These are phyloP conservation scores for Globisporangium cystogenes DNA, from an alignment of 352 stramenopile species.

Conservation along the genomic window DNA sequence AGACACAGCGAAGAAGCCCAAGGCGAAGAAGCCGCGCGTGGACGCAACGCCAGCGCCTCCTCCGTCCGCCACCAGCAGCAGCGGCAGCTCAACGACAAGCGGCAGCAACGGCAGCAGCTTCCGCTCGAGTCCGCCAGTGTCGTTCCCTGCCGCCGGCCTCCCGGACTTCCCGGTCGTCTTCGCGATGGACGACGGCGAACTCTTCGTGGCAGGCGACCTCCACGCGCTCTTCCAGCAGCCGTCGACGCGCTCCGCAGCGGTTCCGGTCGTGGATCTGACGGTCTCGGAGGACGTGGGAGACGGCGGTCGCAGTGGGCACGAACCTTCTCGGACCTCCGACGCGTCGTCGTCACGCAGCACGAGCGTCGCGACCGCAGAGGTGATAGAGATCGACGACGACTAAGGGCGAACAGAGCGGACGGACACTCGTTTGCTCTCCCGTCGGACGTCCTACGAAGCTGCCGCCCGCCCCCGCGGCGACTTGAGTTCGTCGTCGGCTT, in stretches of 20 bases:
- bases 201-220: constrained; percentile 44
- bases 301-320: not conserved
- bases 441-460: not conserved
- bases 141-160: not conserved
- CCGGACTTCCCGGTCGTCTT: constrained; percentile 21
- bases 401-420: too few species aligned
- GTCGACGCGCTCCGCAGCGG: not conserved
- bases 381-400: constrained; percentile 13
- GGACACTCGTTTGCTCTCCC: not conserved
- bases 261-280: constrained; percentile 19
- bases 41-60: not conserved
- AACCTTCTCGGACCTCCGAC: not conserved
- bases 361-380: not conserved
- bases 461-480: not conserved
- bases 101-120: not conserved
- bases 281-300: constrained; percentile 25
- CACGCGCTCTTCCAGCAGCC: constrained; percentile 29
- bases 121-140: not conserved
- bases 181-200: constrained; percentile 24
- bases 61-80: constrained; percentile 1
- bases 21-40: constrained; percentile 18
- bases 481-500: constrained; percentile 5
- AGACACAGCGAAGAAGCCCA: constrained; percentile 1
- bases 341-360: too few species aligned
- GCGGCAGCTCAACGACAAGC: not conserved